phyloP scores from a whole-genome alignment of 768 basidiomycete species.

The Boletus pseudopeckii region DNA sequence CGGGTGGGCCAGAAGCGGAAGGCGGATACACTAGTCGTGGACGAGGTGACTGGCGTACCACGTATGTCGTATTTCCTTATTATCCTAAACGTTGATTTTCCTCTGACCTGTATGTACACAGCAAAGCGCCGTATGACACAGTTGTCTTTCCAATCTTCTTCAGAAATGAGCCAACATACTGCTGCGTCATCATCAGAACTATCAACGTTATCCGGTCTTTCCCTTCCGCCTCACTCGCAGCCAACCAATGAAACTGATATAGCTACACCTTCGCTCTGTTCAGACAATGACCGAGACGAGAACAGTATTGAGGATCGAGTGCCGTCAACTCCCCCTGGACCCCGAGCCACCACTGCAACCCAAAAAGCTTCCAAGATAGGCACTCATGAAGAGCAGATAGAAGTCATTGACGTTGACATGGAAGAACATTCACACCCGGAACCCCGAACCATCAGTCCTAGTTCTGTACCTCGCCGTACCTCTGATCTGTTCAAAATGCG shows the following conservation, averaged over 20 bases:
- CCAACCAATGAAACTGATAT: constrained; percentile 38
- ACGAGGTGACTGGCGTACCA: constrained; percentile 29
- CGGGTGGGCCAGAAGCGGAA: constrained; percentile 32
- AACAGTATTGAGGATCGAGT: constrained; percentile 44
- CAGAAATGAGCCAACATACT: constrained; percentile 10
- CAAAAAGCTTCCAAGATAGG: not conserved
- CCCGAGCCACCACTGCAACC: constrained; percentile 21
- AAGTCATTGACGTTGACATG: constrained; percentile 40
- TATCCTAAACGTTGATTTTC: not conserved
- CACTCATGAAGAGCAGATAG: constrained; percentile 14
- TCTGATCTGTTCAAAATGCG: constrained; percentile 54
- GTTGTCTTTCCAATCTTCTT: constrained; percentile 27
- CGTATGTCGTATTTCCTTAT: constrained; percentile 29
- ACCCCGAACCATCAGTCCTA: constrained; percentile 5
- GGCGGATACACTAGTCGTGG: constrained; percentile 19
- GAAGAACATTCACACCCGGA: constrained; percentile 16
- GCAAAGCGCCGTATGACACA: constrained; percentile 40
- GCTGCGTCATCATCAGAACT: constrained; percentile 17
- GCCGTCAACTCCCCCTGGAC: constrained; percentile 49
- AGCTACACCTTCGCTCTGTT: constrained; percentile 69
- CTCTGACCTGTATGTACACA: constrained; percentile 18
- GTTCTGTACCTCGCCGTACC: constrained; percentile 13
- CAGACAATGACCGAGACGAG: constrained; percentile 62
- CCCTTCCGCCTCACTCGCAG: constrained; percentile 20
- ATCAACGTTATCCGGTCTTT: constrained; percentile 27